Percentiles rank a stretch among this genome's conserved stretches.
phyloP scores from a whole-genome alignment of 78 protist species.

The Paratrimastix pyriformis region DNA sequence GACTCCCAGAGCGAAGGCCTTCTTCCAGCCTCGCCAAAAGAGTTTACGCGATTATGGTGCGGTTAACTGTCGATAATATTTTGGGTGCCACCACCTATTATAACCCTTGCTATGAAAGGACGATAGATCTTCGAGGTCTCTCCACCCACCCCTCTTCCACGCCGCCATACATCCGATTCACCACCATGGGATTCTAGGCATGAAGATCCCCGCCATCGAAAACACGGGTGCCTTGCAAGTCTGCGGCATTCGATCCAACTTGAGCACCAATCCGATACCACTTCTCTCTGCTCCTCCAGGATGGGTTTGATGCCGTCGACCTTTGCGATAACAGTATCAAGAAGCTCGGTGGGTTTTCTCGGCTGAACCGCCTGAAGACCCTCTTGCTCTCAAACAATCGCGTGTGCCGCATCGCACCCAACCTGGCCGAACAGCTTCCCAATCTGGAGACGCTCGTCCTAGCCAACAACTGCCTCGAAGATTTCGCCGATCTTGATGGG shows the following conservation, averaged over 20 bases:
- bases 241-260: neutral
- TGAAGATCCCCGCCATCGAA: constrained; percentile 68
- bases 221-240: constrained; percentile 56
- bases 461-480: constrained; percentile 32
- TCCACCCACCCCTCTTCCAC: no score
- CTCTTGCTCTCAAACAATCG: constrained; percentile 64
- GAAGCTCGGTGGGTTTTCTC: constrained; percentile 61
- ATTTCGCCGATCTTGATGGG: constrained; percentile 20
- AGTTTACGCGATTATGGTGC: neutral
- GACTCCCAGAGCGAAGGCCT: no score
- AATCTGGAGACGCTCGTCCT: constrained; percentile 42
- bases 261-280: neutral
- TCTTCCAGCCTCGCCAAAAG: neutral
- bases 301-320: constrained; percentile 77
- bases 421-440: constrained; percentile 20
- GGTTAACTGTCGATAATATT: neutral
- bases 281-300: no score
- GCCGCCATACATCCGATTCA: no score
- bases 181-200: no score
- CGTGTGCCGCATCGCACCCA: constrained; percentile 24
- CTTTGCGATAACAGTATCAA: constrained; percentile 70
- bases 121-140: neutral
- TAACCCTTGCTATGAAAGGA: neutral
- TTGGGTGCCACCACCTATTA: neutral
- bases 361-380: constrained; percentile 48